These are phyloP conservation scores for Paulownia fortunei DNA, from an alignment of 257 asterid species.

Conservation along the genomic window DNA sequence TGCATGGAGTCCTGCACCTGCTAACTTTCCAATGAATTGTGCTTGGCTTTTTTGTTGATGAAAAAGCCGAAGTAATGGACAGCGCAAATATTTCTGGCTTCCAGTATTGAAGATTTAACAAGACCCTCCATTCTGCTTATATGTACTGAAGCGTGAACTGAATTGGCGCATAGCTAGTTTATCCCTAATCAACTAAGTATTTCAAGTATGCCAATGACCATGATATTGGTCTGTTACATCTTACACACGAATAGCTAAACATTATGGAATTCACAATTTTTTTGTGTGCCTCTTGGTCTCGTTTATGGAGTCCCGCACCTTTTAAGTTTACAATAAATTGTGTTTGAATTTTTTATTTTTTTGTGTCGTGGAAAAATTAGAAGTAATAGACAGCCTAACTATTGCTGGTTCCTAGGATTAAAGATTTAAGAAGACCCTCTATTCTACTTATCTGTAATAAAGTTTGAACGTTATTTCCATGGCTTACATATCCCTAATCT, in stretches of 20 bases:
- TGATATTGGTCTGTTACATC: not conserved
- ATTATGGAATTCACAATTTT: not conserved
- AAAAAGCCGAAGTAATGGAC: not conserved
- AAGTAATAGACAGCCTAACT: not conserved
- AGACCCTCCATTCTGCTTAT: not conserved
- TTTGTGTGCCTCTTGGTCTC: not conserved
- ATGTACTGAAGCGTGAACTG: not conserved
- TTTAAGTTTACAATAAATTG: not conserved
- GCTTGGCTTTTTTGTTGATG: not conserved
- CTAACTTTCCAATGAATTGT: not conserved
- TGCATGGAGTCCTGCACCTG: not conserved
- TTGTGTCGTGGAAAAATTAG: not conserved
- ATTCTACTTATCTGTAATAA: not conserved
- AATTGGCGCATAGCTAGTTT: not conserved
- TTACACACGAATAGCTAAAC: not conserved
- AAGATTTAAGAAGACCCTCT: not conserved
- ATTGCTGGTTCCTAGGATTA: not conserved
- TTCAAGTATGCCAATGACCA: not conserved
- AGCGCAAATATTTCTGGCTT: not conserved
- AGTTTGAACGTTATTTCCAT: not conserved
- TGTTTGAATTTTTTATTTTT: not conserved
- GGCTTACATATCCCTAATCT: not conserved
- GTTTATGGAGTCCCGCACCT: not conserved
- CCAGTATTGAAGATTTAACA: not conserved
- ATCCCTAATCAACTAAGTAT: no score